A percentile compares a stretch with the other conserved stretches of the same genome.
Evolutionary conservation across 306 rosid genomes (phyloP).

Genomic region (Hippophae gyantsensis): DNA sequence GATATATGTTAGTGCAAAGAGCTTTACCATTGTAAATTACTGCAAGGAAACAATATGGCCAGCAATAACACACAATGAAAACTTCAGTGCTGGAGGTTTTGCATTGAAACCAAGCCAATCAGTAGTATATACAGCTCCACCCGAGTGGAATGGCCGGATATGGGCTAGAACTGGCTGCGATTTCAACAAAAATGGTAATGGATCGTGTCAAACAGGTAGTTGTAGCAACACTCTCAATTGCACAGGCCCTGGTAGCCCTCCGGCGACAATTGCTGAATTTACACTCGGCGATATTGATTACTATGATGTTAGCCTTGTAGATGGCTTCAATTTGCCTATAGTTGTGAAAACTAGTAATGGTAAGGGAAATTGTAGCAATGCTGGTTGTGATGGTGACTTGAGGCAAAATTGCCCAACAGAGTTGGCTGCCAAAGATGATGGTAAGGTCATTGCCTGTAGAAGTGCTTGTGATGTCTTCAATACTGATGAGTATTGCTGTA

Average conservation of each 20-base stretch:
- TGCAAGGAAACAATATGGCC: slow-evolving; percentile 66
- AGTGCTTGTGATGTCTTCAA: slow-evolving; percentile 47
- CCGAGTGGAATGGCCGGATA: slow-evolving; percentile 46
- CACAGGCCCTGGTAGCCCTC: slow-evolving; percentile 39
- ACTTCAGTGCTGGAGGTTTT: slow-evolving; percentile 39
- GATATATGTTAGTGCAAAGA: slow-evolving; percentile 22
- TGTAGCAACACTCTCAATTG: slow-evolving; percentile 44
- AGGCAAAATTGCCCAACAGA: slow-evolving; percentile 43
- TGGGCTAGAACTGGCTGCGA: slow-evolving; percentile 58
- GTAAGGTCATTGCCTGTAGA: slow-evolving; percentile 37
- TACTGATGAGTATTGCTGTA: slow-evolving; percentile 49
- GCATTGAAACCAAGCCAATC: slow-evolving; percentile 36
- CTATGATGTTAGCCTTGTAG: slow-evolving; percentile 56
- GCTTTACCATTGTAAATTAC: slow-evolving; percentile 40
- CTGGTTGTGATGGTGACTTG: slow-evolving; percentile 51
- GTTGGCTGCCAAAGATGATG: slow-evolving; percentile 23
- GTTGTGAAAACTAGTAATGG: slow-evolving; percentile 40
- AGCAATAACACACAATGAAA: slow-evolving; percentile 36
- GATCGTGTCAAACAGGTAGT: slow-evolving; percentile 48
- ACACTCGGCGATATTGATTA: slow-evolving; percentile 38
- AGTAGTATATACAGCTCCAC: slow-evolving; percentile 30
- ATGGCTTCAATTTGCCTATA: slow-evolving; percentile 61
- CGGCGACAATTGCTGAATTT: slow-evolving; percentile 44
- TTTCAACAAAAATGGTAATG: slow-evolving; percentile 42
- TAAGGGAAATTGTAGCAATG: slow-evolving; percentile 45